Conservation (phyloP, 164 flowering plant species). For the Platanus orientalis region DNA sequence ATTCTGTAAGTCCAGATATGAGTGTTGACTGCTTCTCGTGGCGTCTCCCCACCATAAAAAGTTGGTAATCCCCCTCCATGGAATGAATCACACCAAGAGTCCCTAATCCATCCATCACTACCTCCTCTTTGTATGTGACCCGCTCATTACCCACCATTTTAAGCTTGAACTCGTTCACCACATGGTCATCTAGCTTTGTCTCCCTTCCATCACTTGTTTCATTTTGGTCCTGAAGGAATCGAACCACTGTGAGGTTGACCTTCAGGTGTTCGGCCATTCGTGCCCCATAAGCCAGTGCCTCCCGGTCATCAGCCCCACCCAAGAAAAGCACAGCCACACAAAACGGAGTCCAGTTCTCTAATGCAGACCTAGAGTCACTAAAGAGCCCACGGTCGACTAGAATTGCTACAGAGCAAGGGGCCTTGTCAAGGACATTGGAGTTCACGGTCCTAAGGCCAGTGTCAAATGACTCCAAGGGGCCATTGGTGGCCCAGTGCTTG, state of each 20-base stretch:
- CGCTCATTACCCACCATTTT: constrained; percentile 4
- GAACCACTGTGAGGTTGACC: constrained; percentile 22
- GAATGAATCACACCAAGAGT: constrained; percentile 17
- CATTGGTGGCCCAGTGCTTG: constrained; percentile 17
- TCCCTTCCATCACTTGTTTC: background rate
- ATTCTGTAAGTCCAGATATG: constrained; percentile 17
- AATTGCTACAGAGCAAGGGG: constrained; percentile 65
- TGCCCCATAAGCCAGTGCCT: constrained; percentile 35
- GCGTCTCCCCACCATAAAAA: constrained; percentile 32
- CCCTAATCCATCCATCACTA: constrained; percentile 22
- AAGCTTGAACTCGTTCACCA: constrained; percentile 20
- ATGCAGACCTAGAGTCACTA: background rate
- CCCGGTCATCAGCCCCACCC: constrained; percentile 56
- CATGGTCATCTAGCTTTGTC: constrained; percentile 15
- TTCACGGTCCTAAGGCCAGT: constrained; percentile 24
- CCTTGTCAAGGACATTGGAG: constrained; percentile 28
- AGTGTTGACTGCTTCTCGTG: constrained; percentile 15
- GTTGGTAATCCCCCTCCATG: constrained; percentile 19
- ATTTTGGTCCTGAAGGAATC: background rate
- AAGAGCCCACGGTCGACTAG: constrained; percentile 33
- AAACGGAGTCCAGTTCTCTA: no score
- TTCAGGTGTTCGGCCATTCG: constrained; percentile 26
- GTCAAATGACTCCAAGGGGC: background rate
- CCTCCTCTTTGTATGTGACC: constrained; percentile 22
- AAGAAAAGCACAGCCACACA: constrained; percentile 34